Conservation (phyloP, 139 green algal genomes). For the Tetraselmis chui region DNA sequence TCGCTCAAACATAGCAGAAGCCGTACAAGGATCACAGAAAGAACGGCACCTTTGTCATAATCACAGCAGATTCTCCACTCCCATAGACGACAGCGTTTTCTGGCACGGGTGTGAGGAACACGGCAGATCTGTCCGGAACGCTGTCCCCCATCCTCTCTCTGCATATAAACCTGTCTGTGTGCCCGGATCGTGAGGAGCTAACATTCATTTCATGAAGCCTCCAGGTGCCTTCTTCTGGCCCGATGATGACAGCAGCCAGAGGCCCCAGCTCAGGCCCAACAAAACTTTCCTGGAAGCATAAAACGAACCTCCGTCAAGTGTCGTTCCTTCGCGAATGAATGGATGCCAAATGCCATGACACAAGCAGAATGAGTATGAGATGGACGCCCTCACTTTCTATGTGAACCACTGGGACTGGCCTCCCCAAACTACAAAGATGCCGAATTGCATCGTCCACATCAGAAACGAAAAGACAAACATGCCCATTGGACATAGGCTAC, state of each 20-base stretch:
- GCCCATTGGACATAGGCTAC: too few relatives aligned
- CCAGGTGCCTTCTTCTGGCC: constrained; percentile 62
- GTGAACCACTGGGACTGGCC: background rate
- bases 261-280: constrained; percentile 60
- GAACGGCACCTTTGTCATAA: constrained; percentile 41
- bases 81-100: constrained; percentile 60
- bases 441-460: background rate
- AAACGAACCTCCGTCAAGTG: background rate
- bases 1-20: background rate
- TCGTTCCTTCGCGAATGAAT: constrained; percentile 3
- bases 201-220: constrained; percentile 61
- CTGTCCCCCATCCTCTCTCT: constrained; percentile 38
- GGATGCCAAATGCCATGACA: background rate
- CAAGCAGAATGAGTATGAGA: background rate
- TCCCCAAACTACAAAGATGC: too few relatives aligned
- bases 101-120: constrained; percentile 54
- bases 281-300: constrained; percentile 23
- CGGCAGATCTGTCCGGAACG: constrained; percentile 30
- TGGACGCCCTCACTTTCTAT: background rate
- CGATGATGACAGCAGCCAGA: constrained; percentile 57
- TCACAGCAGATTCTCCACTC: constrained; percentile 39
- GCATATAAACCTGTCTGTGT: constrained; percentile 72
- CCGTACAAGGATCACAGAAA: background rate
- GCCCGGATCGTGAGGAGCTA: constrained; percentile 37
- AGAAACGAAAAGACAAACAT: background rate